These are phyloP conservation scores for Chrysosporium queenslandicum DNA, from an alignment of 2,329 filamentous ascomycete genomes.

Conservation along the genomic window DNA sequence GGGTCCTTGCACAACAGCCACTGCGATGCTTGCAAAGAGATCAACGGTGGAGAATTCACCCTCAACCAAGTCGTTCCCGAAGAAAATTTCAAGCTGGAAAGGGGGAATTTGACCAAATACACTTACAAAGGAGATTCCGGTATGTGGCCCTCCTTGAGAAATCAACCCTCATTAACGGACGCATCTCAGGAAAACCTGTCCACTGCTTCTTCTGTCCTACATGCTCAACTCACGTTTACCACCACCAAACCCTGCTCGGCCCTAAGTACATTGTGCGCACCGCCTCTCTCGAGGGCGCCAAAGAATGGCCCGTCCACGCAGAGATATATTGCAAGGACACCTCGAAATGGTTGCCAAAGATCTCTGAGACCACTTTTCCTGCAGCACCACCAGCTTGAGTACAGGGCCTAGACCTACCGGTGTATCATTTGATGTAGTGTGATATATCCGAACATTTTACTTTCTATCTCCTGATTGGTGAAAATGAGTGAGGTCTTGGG, in stretches of 20 bases:
- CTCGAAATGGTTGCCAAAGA: slow-evolving; percentile 44
- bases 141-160: slow-evolving; percentile 18
- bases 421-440: too few species aligned
- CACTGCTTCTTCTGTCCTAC: slow-evolving; percentile 51
- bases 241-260: slow-evolving; percentile 45
- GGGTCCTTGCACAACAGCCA: too few species aligned
- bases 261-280: slow-evolving; percentile 45
- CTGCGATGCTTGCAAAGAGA: slow-evolving; percentile 48
- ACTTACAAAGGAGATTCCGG: slow-evolving; percentile 49
- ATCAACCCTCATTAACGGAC: background rate
- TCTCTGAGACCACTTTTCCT: slow-evolving; percentile 38
- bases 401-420: too few species aligned
- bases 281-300: slow-evolving; percentile 39
- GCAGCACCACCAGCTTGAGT: slow-evolving; percentile 27
- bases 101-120: slow-evolving; percentile 43
- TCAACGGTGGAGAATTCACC: slow-evolving; percentile 43
- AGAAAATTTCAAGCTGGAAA: slow-evolving; percentile 43
- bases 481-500: too few species aligned
- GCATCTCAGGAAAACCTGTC: slow-evolving; percentile 42
- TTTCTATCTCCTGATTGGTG: too few species aligned
- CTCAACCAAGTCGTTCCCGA: slow-evolving; percentile 47
- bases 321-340: slow-evolving; percentile 48
- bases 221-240: slow-evolving; percentile 48
- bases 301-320: slow-evolving; percentile 41
- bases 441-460: too few species aligned